Conservation (phyloP, 768 basidiomycete species). For the Stropharia rugosoannulata region DNA sequence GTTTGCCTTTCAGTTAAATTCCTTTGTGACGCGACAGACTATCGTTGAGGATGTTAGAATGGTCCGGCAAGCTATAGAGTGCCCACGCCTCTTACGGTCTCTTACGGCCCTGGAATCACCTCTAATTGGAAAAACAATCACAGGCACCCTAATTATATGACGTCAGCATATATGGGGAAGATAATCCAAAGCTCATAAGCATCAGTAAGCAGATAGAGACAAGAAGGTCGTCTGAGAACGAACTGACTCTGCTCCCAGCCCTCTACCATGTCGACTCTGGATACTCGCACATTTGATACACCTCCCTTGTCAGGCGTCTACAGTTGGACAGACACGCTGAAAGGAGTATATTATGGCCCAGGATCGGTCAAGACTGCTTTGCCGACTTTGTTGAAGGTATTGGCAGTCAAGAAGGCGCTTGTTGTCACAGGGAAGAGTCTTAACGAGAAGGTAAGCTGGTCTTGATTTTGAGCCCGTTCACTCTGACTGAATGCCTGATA, state of each 20-base stretch:
- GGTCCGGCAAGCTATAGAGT: too few species aligned
- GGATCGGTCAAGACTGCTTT: slow-evolving; percentile 62
- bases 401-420: slow-evolving; percentile 64
- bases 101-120: neutral
- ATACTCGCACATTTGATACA: slow-evolving; percentile 15
- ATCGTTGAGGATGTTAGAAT: too few species aligned
- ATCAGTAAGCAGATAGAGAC: slow-evolving; percentile 2
- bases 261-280: slow-evolving; percentile 27
- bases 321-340: slow-evolving; percentile 65
- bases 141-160: neutral
- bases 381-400: slow-evolving; percentile 52
- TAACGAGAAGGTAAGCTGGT: slow-evolving; percentile 51
- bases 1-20: neutral
- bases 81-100: neutral
- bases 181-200: neutral
- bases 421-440: slow-evolving; percentile 74
- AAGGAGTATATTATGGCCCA: slow-evolving; percentile 71
- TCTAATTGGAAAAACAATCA: neutral
- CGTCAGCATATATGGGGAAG: neutral
- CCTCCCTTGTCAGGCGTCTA: slow-evolving; percentile 54
- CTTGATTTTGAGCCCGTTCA: neutral
- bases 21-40: neutral
- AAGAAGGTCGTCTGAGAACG: neutral
- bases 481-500: neutral
- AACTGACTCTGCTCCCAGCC: neutral